Evolutionary conservation across 2,329 filamentous ascomycete species (phyloP).

Genomic region (Alternaria sp.): DNA sequence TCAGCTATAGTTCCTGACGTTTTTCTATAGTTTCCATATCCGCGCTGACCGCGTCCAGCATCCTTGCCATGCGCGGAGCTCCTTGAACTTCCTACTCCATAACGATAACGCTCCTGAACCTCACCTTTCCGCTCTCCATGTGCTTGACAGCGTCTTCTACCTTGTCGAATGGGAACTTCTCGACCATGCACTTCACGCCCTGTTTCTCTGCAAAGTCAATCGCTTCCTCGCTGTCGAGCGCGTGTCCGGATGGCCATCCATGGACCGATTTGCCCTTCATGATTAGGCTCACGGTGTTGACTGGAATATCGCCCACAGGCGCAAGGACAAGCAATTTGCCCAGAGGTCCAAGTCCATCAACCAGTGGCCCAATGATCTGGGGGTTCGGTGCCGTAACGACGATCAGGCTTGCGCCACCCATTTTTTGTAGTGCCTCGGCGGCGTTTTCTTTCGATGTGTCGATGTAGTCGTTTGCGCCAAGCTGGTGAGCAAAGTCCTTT

Average conservation of each 20-base stretch:
- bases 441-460: constrained; percentile 60
- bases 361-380: constrained; percentile 60
- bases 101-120: constrained; percentile 60
- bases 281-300: constrained; percentile 55
- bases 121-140: constrained; percentile 58
- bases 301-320: constrained; percentile 53
- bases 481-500: constrained; percentile 59
- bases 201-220: constrained; percentile 58
- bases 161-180: constrained; percentile 60
- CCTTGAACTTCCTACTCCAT: constrained; percentile 47
- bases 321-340: constrained; percentile 69
- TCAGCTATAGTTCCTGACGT: constrained; percentile 1
- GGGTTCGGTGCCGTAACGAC: constrained; percentile 69
- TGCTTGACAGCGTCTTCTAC: constrained; percentile 58
- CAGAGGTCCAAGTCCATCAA: constrained; percentile 59
- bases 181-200: constrained; percentile 59
- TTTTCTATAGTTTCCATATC: neutral
- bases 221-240: constrained; percentile 60
- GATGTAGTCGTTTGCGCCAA: constrained; percentile 65
- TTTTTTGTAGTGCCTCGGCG: constrained; percentile 57
- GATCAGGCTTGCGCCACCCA: constrained; percentile 69
- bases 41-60: neutral
- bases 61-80: neutral
- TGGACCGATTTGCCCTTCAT: constrained; percentile 56
- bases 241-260: constrained; percentile 62